Base-by-base conservation (phyloP, 768 basidiomycete genomes). In the Baorangia bicolor region DNA sequence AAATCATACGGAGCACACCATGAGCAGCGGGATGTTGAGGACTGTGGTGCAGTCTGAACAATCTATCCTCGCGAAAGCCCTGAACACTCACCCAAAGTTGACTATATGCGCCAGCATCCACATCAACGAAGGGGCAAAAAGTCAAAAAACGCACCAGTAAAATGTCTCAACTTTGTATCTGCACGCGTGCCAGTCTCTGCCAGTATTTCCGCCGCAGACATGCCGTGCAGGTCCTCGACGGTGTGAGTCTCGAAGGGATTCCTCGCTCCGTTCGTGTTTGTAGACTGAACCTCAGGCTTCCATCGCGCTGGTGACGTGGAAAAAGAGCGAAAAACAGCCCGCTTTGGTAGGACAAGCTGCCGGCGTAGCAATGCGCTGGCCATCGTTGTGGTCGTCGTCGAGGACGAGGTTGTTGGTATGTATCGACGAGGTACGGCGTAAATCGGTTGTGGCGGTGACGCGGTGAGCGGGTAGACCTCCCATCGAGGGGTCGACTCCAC, bases 11-110 rank as follows among this genome's bases (percentile, higher is more conserved):
- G 38, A 99, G 82, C 73, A 99, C 97, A 69, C 97, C 97, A 72
- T 99, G 97, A 16, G 97, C 97, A 51, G 97, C 97, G 52, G 96
- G 96, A 78, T 99, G 96, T 71, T 99, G 96, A 51, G 96, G 96
- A 59, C 55, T 58, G 48, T 44, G 18, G 13, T 11, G 10, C 12
- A 14, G 25, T 52, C 18, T 58, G 10, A 56, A 34, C 18, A n/a
- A 40, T 0, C 10, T 16, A 13, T 21, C 18, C 23, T 11, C 27
- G 5, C 38, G 28, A 44, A 34, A 35, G 2, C 9, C 9, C 5
- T 20, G 4, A 56, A 45, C 34, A 64, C 81, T 55, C 59, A 83
- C 88, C 92, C 95, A 70, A 97, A 97, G 80, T 98, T 98, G 64
- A 98, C 94, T 94, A 62, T 31, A 28, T 43, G 23, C 44, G 14